Evolutionary conservation across 441 rosid genomes (phyloP).

Genomic region (Geranium incanum): DNA sequence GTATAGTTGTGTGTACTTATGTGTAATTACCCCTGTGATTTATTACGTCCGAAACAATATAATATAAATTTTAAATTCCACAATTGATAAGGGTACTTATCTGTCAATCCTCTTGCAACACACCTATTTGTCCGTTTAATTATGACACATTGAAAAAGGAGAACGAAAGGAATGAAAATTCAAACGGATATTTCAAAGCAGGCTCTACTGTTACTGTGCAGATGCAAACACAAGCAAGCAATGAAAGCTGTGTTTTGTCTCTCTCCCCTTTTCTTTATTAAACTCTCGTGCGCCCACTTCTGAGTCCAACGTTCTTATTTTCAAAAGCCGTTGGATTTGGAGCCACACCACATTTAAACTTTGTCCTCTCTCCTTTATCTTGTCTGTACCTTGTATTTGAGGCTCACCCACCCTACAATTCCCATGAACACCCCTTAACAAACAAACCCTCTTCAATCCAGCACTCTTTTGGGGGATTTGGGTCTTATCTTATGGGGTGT

Average conservation of each 20-base stretch:
- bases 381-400: background rate
- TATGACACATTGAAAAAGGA: background rate
- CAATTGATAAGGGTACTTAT: too few relatives aligned
- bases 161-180: background rate
- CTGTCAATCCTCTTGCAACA: too few relatives aligned
- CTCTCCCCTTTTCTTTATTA: constrained; percentile 15
- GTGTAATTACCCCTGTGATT: too few relatives aligned
- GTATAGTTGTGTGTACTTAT: too few relatives aligned
- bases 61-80: too few relatives aligned
- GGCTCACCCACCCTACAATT: background rate
- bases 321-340: constrained; percentile 38
- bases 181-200: background rate
- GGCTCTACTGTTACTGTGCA: background rate
- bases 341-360: constrained; percentile 27
- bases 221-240: background rate
- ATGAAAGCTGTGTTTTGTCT: background rate
- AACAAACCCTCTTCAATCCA: background rate
- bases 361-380: constrained; percentile 1
- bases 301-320: constrained; percentile 43
- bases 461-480: background rate
- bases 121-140: too few relatives aligned
- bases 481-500: constrained; percentile 40
- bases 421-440: constrained; percentile 13
- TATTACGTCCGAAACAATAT: too few relatives aligned
- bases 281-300: background rate